These are phyloP conservation scores for Wickerhamomyces rabaulensis DNA, from an alignment of 805 yeast genomes.

Conservation along the genomic window DNA sequence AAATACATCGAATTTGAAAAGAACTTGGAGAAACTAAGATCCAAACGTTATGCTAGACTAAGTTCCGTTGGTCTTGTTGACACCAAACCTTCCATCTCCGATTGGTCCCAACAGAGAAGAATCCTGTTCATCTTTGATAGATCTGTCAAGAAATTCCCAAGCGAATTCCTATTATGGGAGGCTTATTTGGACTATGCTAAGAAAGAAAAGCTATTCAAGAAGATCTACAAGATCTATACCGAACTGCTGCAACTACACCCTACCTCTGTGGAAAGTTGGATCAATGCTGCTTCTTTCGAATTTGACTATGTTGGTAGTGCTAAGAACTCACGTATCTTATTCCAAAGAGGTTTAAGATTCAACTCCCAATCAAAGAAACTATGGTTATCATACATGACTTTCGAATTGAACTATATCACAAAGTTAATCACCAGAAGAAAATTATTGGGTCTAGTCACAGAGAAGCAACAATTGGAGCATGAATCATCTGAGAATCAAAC, in stretches of 20 bases:
- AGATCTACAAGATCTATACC: conserved; percentile 71
- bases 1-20: conserved; percentile 76
- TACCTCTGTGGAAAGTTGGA: conserved; percentile 86
- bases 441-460: conserved; percentile 72
- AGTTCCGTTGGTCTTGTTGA: conserved; percentile 51
- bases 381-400: conserved; percentile 83
- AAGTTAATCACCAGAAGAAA: conserved; percentile 79
- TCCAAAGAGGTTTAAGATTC: conserved; percentile 81
- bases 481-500: conserved; percentile 27
- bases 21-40: conserved; percentile 72
- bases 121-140: conserved; percentile 79
- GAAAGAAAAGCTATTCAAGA: conserved; percentile 60
- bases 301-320: conserved; percentile 85
- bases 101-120: conserved; percentile 82
- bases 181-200: conserved; percentile 66
- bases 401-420: conserved; percentile 82
- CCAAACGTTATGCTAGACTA: conserved; percentile 63
- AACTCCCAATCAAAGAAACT: conserved; percentile 66
- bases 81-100: conserved; percentile 61
- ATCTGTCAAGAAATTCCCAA: conserved; percentile 75
- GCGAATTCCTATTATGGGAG: conserved; percentile 73
- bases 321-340: conserved; percentile 78
- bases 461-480: conserved; percentile 57
- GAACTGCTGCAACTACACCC: conserved; percentile 83
- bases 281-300: conserved; percentile 91